These are phyloP conservation scores for Blastobotrys capitulatus DNA, from an alignment of 1,139 yeast species.

Conservation along the genomic window DNA sequence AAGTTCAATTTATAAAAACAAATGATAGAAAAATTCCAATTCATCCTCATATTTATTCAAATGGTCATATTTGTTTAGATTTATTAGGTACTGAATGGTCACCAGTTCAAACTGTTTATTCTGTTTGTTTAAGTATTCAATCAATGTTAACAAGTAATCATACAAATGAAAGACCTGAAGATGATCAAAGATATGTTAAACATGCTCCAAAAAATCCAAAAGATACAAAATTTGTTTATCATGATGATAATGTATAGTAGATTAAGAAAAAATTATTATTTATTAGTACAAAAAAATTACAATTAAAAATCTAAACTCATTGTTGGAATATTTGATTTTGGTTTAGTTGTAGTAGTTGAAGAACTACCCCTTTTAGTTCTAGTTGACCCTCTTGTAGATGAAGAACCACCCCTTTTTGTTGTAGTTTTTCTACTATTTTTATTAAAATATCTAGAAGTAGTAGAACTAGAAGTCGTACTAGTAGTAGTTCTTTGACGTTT, in stretches of 20 bases:
- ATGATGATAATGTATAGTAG: constrained; percentile 46
- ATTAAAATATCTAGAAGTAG: neutral
- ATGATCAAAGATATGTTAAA: constrained; percentile 44
- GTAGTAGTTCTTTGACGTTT: neutral
- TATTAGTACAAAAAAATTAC: neutral
- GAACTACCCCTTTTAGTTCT: neutral
- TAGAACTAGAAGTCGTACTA: neutral
- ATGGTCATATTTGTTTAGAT: constrained; percentile 39
- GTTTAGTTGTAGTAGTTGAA: neutral
- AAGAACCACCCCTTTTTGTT: neutral
- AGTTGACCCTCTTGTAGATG: neutral
- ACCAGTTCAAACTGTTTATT: constrained; percentile 56
- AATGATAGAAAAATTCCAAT: constrained; percentile 42
- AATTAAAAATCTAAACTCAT: neutral
- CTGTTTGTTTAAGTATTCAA: constrained; percentile 55
- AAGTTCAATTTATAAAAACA: constrained; percentile 44
- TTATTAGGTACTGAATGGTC: constrained; percentile 64
- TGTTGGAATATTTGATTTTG: neutral
- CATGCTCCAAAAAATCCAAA: constrained; percentile 57
- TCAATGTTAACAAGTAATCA: constrained; percentile 55
- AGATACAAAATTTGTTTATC: constrained; percentile 35
- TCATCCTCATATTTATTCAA: constrained; percentile 69
- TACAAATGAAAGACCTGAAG: constrained; percentile 44
- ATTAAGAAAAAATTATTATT: too few species aligned
- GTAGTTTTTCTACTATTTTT: neutral